Base-by-base conservation (phyloP, 208 protist genomes). In the Trypanosoma boissoni region DNA sequence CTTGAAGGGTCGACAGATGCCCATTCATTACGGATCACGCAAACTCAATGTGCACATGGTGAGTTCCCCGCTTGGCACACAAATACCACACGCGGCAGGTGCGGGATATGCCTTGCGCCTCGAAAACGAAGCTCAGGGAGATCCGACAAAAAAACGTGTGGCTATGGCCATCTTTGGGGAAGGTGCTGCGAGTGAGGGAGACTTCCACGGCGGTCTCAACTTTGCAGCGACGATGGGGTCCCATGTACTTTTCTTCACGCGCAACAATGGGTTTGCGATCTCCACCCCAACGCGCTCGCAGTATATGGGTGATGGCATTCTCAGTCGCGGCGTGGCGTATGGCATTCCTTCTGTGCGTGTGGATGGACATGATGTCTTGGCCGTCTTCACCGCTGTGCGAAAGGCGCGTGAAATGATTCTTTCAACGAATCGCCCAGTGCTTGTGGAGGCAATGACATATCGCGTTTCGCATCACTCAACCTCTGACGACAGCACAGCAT, bases 371-470 rank as follows among this genome's bases (percentile, higher is more conserved):
- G 98, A 99, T 70, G 66, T 97, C 28, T 88, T 98, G 54, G 97
- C 97, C 20, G 94, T 98, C 6, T 91, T 96, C 63, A 82, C 92
- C 39, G 93, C 88, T 0, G 90, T 92, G 8, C 86, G 91, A 42
- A 61, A 74, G 27, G 96, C 96, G 1, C 84, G 95, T 26, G 64
- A 92, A 45, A 69, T 95, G 14, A 93, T 93, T 21, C 45, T 97
- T 29, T 71, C 76, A 36, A 49, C 90, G 20, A 78, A 87, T 55
- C 36, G 64, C 12, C 96, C 97, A 14, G 89, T 97, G 4, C 65
- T 99, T 2, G 92, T 99, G 36, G 97, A 99, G 74, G 95, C 96
- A 14, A 95, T 99, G 80, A 96, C 96, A 3, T 99, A 99, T 76
- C 92, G 97, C 42, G 50, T 70, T 24, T 85, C 92, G 9, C 92